Evolutionary conservation across 2,329 filamentous ascomycete genomes (phyloP), one percentile per base, ranked within the genome.

Genomic region (Bipolaris bicolor): DNA sequence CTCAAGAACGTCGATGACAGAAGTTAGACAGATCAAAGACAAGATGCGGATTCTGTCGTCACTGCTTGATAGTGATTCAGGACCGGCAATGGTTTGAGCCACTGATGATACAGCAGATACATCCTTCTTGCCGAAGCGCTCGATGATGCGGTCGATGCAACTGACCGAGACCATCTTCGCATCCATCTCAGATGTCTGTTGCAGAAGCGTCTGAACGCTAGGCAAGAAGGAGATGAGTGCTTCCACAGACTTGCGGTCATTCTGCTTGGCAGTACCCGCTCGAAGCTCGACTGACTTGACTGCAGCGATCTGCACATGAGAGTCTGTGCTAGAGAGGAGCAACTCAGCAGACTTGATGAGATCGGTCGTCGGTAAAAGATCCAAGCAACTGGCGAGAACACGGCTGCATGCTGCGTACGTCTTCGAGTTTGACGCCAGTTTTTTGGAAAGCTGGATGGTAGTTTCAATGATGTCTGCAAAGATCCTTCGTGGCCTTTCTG

Each of bases 71-170:
- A 98, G 84, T 62, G 91, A 94, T 62, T 90, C 82, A 52, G 87
- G 80, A 40, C 92, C 88, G 36, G 90, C 88, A 67, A 99, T 89
- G 1, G 89, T 89, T 57, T 87, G 82, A 4, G 92, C 91, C 5
- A 92, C 90, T 4, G 85, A 85, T 24, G 90, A 83, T 43, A 97
- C 90, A 43, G 87, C 88, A 64, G 90, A 86, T 1, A 90, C 83
- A 69, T 97, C 91, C 75, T 93, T 96, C 81, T 95, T 96, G 65
- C 95, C 96, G 74, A 97, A 98, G 75, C 94, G 94, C 77, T 97
- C 93, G 2, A 91, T 86, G 61, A 99, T 96, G 76, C 91, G 91
- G 78, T 97, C 93, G 43, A 98, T 89, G 67, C 94, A 98, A 34
- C 88, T 88, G 60, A 99, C 88, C 1, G 93, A 91, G 10, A 91